Conservation (phyloP, 78 protist species). For the Emiliania huxleyi region DNA sequence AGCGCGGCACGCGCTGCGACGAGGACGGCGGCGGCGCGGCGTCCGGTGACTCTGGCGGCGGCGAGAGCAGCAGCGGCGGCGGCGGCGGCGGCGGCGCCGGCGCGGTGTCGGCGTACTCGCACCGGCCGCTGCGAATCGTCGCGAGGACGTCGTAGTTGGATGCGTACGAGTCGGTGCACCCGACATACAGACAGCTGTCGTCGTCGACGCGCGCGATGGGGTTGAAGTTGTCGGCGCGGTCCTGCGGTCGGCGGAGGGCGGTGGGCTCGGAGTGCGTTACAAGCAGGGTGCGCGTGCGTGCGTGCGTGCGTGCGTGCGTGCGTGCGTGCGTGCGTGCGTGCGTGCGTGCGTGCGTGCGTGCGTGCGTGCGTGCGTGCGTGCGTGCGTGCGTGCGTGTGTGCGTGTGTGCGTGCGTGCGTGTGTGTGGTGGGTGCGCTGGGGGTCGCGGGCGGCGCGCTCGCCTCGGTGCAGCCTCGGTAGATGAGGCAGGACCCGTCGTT, state of each 20-base stretch:
- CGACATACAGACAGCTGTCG: not conserved
- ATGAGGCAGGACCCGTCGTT: not conserved
- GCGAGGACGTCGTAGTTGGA: not conserved
- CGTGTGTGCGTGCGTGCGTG: no score
- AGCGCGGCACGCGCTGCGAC: not conserved
- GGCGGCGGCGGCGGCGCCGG: not conserved
- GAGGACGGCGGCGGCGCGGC: not conserved
- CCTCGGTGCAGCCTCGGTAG: not conserved
- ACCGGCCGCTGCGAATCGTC: not conserved
- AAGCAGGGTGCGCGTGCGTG: no score
- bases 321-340: no score
- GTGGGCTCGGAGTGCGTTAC: no score
- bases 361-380: no score
- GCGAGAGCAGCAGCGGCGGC: not conserved
- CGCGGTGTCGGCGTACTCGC: not conserved
- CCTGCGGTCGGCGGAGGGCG: no score
- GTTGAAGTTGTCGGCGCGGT: not conserved
- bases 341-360: no score
- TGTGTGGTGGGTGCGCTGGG: no score
- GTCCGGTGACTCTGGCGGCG: not conserved
- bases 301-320: no score
- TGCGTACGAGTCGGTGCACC: not conserved
- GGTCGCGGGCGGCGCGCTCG: no score
- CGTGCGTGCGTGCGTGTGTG: no score
- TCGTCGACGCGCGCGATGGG: not conserved